phyloP scores from a whole-genome alignment of 768 basidiomycete species.

The Panus rudis region DNA sequence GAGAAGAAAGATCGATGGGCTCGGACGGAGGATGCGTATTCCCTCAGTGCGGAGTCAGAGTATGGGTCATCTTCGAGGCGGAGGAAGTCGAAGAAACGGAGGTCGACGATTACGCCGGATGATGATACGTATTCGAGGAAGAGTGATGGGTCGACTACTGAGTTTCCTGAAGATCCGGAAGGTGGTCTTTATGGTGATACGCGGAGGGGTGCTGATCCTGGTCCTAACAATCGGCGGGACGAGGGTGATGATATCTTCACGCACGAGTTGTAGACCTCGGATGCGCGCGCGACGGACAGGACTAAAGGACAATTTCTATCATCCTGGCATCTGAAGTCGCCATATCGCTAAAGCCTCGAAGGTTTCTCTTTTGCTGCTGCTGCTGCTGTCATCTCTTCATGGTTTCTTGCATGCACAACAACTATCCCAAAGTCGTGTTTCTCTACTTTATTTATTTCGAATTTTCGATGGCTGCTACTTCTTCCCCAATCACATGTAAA shows the following conservation, averaged over 20 bases:
- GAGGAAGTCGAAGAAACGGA: constrained; percentile 62
- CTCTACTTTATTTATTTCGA: too few species aligned
- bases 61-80: constrained; percentile 36
- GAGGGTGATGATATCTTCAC: constrained; percentile 48
- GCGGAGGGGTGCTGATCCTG: constrained; percentile 4
- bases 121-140: constrained; percentile 26
- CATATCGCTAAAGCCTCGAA: too few species aligned
- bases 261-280: constrained; percentile 62
- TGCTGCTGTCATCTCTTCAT: too few species aligned
- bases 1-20: constrained; percentile 87
- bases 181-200: constrained; percentile 55
- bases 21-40: constrained; percentile 79
- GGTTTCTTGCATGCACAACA: too few species aligned
- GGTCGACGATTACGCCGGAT: constrained; percentile 36
- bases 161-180: constrained; percentile 68
- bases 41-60: constrained; percentile 20
- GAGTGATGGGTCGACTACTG: constrained; percentile 30
- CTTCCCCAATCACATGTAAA: too few species aligned
- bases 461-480: too few species aligned
- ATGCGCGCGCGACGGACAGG: too few species aligned
- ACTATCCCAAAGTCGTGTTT: too few species aligned
- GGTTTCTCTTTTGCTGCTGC: too few species aligned
- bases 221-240: constrained; percentile 14
- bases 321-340: too few species aligned
- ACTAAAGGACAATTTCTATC: too few species aligned